Evolutionary conservation across 768 basidiomycete genomes (phyloP), one percentile per base, ranked within the genome.

Genomic region (Russula emetica): DNA sequence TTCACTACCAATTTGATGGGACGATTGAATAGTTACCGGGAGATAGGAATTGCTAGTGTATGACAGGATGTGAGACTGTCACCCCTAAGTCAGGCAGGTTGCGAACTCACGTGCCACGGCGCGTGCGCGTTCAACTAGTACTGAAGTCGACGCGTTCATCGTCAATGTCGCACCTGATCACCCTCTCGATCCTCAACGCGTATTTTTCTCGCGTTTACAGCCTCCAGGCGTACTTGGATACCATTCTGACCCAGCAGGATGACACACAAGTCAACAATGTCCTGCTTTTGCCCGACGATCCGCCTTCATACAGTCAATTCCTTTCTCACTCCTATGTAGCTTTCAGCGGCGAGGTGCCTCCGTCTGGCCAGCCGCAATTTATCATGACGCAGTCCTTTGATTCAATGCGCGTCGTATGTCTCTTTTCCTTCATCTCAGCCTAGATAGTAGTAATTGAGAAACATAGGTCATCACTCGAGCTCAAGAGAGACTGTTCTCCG

Each of bases 391-490:
- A 44, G 22, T 67, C 64, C 2, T 52, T 56, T 20, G 59, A 65
- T 18, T 16, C 64, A 24, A 65, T 65, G 64, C 59, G 64, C 32
- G 26, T 38, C 2, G 64, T 65, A 36, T 24, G 64, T 42, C 24
- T 13, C 9, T 2, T 36, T 44, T 50, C 13, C 20, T 2, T 2
- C 44, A 5, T 26, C 45, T 38, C 6, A 11, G 3, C 18, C 36
- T 10, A 7, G 32, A 20, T 67, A 67, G 72, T 71, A 72, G 73
- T 74, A 18, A 60, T 52, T 20, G 69, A 55, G 38, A 34, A n/a
- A 34, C 7, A 9, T 47, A 90, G 88, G 71, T 88, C 20, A 79
- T 90, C 55, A 83, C 87, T 60, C 78, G 77, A 63, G 85, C 83
- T 5, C 86, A 88, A 68, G 79, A 79, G 60, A 78, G 75, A 42